These are phyloP conservation scores for Avena insularis DNA, from an alignment of 176 grass and related monocot species.

Conservation along the genomic window DNA sequence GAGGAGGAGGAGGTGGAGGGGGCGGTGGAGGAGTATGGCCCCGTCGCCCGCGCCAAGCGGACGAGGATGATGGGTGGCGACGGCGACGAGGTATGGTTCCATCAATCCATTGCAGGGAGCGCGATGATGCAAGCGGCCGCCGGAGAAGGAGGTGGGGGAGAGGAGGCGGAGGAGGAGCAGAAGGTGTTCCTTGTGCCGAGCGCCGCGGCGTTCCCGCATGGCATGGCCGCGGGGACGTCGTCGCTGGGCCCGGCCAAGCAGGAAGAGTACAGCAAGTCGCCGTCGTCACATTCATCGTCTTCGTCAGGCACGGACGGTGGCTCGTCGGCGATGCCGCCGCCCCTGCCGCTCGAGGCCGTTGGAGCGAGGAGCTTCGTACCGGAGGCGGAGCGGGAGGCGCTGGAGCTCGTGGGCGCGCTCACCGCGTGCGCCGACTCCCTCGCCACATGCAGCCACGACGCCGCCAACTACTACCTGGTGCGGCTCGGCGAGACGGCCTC, in stretches of 20 bases:
- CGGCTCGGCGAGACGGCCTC: slow-evolving; percentile 75
- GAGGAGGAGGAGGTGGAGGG: slow-evolving; percentile 47
- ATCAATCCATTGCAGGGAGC: slow-evolving; percentile 66
- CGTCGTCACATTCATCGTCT: slow-evolving; percentile 81
- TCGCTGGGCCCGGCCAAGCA: slow-evolving; percentile 59
- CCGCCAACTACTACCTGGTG: slow-evolving; percentile 70
- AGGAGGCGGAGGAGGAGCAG: slow-evolving; percentile 50
- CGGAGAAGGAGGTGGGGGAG: slow-evolving; percentile 35
- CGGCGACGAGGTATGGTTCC: slow-evolving; percentile 81
- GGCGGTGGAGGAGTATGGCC: slow-evolving; percentile 54
- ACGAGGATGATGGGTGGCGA: slow-evolving; percentile 57
- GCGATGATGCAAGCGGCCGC: slow-evolving; percentile 26
- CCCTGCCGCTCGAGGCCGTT: background rate
- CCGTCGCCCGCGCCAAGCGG: slow-evolving; percentile 71
- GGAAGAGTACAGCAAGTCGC: slow-evolving; percentile 75
- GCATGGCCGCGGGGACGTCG: slow-evolving; percentile 53
- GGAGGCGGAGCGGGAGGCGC: slow-evolving; percentile 26
- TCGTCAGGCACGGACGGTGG: slow-evolving; percentile 65
- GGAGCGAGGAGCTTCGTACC: slow-evolving; percentile 3
- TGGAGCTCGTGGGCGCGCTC: slow-evolving; percentile 62
- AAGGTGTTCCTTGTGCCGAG: slow-evolving; percentile 82
- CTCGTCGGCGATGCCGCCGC: slow-evolving; percentile 30
- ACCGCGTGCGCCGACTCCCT: slow-evolving; percentile 76
- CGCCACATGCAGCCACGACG: slow-evolving; percentile 63
- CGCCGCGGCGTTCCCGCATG: slow-evolving; percentile 69